Base-by-base conservation (phyloP, 495 filamentous ascomycete genomes). In the Podospora australis region DNA sequence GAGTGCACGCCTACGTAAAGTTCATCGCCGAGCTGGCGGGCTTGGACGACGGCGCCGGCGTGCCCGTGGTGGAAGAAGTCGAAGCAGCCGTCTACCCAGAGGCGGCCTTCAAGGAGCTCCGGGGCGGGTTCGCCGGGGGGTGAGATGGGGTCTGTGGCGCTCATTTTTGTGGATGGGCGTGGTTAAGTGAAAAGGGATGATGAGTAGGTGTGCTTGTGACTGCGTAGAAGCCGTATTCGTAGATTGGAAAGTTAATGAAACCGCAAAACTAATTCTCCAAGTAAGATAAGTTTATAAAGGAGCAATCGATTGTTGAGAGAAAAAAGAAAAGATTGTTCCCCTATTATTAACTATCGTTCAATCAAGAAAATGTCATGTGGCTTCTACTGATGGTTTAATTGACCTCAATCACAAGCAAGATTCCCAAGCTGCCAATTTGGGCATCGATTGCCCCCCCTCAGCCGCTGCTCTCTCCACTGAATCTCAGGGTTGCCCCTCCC, bases 51-150 rank as follows among this genome's bases (percentile, higher is more conserved):
- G 42, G 92, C 94, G 30, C 94, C 92, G 5, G 92, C 91, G 71
- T 99, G 92, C 53, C 92, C 92, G 59, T 99, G 92, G 65, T 99
- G 92, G 66, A 85, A 89, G 68, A 99, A 99, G 70, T 99, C 92
- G 69, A 95, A 99, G 70, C 92, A 99, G 44, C 92, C 92, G 69
- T 99, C 92, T 16, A 97, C 83, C 92, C 92, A 99, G 53, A 97
- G 86, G 26, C 88, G 81, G 49, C 84, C 79, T 26, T 94, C 80
- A 17, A 77, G 62, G 3, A 80, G 66, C 57, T 71, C 69, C 13
- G 64, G 67, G 35, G 70, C 70, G 25, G 70, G 64, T 2, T 65
- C 59, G 36, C 66, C 66, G 1, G 63, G 57, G 4, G 65, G 65
- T 20, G 42, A 50, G n/a, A 42, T 16, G 13, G 50, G 34, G 1